Evolutionary conservation across 768 basidiomycete genomes (phyloP), one percentile per base, ranked within the genome.

Genomic region (Leccinum boreale): DNA sequence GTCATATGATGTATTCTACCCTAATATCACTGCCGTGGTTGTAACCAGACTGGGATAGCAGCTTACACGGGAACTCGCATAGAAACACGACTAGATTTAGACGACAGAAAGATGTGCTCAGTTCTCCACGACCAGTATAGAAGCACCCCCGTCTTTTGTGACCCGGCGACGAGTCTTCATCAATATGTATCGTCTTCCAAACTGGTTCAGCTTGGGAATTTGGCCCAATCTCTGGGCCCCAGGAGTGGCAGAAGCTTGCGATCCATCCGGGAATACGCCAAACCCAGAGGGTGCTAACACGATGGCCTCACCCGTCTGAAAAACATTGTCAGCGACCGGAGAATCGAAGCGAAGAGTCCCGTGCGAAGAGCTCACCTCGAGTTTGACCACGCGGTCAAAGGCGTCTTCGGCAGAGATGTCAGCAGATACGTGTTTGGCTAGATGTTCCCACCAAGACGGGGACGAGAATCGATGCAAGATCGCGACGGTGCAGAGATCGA

Each of bases 401-500:
- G 81, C 85, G 36, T 86, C 83, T 1, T 75, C 78, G 6, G 74
- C 72, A 1, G 80, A 79, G 55, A 88, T 78, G 59, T 87, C 81
- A 0, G 85, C 84, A 0, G 85, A 83, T 4, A 90, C 85, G 62
- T 89, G 87, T 19, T 84, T 81, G 1, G 79, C 75, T 1, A 90
- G 66, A 61, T 90, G 86, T 0, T 84, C 78, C 84, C 86, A 87
- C 89, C 89, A 90, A 2, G 85, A 77, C 0, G 86, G 85, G 0
- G 89, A 90, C 0, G 87, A 87, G 67, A 90, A 90, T 1, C 89
- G 77, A 60, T 90, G 89, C 2, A 89, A 61, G n/a, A 90, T 80
- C 0, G 82, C 70, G 1, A 89, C 73, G 1, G 81, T 81, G 54
- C 87, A 89, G 1, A 90, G 75, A 58, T 88, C 88, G 1, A 90